Evolutionary conservation across 208 protist species (phyloP).

Genomic region (Naegleria fowleri): DNA sequence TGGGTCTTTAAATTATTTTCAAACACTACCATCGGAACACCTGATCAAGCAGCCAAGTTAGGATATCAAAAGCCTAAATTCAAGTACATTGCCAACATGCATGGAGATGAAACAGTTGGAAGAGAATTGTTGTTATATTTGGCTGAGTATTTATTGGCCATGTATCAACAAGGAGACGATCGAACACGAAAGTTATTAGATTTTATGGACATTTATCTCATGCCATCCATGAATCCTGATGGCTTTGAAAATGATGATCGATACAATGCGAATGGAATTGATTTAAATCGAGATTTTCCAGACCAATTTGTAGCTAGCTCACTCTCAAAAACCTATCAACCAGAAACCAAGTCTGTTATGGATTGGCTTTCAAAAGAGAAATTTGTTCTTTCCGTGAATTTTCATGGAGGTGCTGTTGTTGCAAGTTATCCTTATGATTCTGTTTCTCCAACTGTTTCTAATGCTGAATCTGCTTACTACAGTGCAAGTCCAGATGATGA

Average conservation of each 20-base stretch:
- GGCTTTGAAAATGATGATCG: neutral
- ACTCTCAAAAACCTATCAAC: neutral
- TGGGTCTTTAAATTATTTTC: neutral
- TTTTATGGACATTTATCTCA: neutral
- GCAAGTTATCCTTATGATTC: conserved; percentile 23
- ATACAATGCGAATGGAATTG: conserved; percentile 20
- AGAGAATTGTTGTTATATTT: neutral
- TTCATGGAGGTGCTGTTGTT: neutral
- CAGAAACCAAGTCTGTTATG: neutral
- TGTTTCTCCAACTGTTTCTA: neutral
- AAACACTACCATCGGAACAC: neutral
- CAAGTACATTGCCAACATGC: conserved; percentile 20
- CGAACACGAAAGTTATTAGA: neutral
- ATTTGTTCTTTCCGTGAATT: neutral
- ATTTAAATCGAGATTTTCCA: conserved; percentile 31
- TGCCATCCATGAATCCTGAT: conserved; percentile 19
- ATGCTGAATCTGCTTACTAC: neutral
- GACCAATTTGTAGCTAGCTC: neutral
- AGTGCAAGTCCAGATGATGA: conserved; percentile 1
- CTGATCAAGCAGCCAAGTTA: neutral
- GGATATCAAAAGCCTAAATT: conserved; percentile 21
- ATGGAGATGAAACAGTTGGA: conserved; percentile 30
- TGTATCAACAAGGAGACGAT: neutral
- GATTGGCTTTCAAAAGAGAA: neutral
- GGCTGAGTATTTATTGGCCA: neutral